These are phyloP conservation scores for Hibiscus mutabilis DNA, from an alignment of 345 rosid species.

Conservation along the genomic window DNA sequence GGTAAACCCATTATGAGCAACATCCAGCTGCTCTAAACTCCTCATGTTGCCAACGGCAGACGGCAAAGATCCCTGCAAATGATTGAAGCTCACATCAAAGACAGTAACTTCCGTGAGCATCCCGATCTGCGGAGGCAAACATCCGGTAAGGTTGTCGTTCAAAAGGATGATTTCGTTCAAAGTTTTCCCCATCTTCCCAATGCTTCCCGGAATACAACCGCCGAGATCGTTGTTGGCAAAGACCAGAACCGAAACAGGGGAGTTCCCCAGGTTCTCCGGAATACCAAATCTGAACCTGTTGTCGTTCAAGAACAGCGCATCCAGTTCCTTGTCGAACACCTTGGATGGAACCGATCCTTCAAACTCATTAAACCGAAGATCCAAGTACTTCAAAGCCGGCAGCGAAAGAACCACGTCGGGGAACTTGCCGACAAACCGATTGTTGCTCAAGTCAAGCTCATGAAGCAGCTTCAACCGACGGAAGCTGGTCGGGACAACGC, in stretches of 20 bases:
- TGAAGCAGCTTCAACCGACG: conserved; percentile 45
- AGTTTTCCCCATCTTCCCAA: conserved; percentile 63
- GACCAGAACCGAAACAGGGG: conserved; percentile 65
- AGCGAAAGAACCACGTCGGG: conserved; percentile 49
- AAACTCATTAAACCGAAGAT: conserved; percentile 72
- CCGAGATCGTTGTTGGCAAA: conserved; percentile 69
- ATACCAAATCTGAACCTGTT: conserved; percentile 59
- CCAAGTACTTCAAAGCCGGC: conserved; percentile 55
- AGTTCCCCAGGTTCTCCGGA: conserved; percentile 60
- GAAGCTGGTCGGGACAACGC: conserved; percentile 48
- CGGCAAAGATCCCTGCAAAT: conserved; percentile 51
- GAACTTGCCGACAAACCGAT: conserved; percentile 65
- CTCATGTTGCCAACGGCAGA: conserved; percentile 47
- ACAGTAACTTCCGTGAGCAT: conserved; percentile 48
- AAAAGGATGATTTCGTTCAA: conserved; percentile 61
- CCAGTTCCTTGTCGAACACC: conserved; percentile 53
- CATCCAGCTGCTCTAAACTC: conserved; percentile 60
- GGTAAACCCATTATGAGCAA: conserved; percentile 51
- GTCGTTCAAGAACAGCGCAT: conserved; percentile 58
- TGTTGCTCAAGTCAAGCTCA: conserved; percentile 74
- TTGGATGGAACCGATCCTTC: conserved; percentile 59
- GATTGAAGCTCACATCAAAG: conserved; percentile 55
- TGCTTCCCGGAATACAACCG: conserved; percentile 66
- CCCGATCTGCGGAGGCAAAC: conserved; percentile 66
- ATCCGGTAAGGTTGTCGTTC: conserved; percentile 67